Base-by-base conservation (phyloP, 331 rosid species). In the Spiraea crenata region DNA sequence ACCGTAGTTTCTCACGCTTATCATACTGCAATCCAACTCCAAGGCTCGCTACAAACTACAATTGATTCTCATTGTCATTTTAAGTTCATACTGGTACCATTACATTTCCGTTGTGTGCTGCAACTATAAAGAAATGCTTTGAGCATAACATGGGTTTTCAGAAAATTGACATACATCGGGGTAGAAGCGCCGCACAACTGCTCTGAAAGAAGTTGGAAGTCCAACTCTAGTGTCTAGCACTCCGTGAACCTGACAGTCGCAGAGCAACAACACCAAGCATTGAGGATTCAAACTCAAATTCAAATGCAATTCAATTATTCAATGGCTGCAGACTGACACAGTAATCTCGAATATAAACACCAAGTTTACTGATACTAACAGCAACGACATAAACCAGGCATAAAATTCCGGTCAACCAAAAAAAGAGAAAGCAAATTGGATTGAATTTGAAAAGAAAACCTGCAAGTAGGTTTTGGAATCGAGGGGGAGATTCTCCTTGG, bases 211-310 rank as follows among this genome's bases (percentile, higher is more conserved):
- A 70, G 60, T 78, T 6, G 92, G 96, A 67, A 71, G 87, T 74
- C 92, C 99, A 48, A 60, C 9, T 81, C 61, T 80, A 3, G 97
- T 95, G 66, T 95, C 98, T 14, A 95, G 89, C 78, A 85, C 99
- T 38, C 90, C 98, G 35, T 81, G 93, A 17, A 89, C 71, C 99
- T 93, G 80, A 35, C 3, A 52, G 34, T 57, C 40, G 58, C 4
- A 2, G 1, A 57, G 7, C 15, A 57, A 37, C 1, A 70, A 34
- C 16, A 25, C 38, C 10, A 35, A 57, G 6, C 20, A 31, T 34
- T 56, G 35, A 65, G 55, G 41, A 25, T 14, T 65, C 12, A 7
- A 42, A 47, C 17, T 49, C 59, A 65, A 12, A 17, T 25, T 56
- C 70, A 34, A 12, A 20, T 13, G n/a, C n/a, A 25, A 65, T 44